Base-by-base conservation (phyloP, 768 basidiomycete genomes). In the Mrakia frigida region DNA sequence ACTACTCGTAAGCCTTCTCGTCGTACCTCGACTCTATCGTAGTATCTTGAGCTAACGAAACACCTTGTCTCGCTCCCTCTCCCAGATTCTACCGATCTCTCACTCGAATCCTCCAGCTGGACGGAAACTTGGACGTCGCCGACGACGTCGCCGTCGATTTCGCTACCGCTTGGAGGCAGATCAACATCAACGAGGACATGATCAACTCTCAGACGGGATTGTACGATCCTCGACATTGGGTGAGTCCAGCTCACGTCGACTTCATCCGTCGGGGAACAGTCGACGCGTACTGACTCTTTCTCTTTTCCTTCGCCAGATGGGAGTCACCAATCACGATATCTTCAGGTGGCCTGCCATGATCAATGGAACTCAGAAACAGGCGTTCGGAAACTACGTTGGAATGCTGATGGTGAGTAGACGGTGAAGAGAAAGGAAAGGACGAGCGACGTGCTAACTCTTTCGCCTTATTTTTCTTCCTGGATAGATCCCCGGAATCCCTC, bases 271-370 rank as follows among this genome's bases (percentile, higher is more conserved):
- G n/a, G n/a, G n/a, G n/a, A 23, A 6, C 63, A 28, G 13, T 56
- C 56, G 56, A 56, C 56, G 56, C n/a, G 52, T 3, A n/a, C 16
- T 46, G 39, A 37, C n/a, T 70, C 11, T 5, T 41, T 5, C 7
- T 18, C 35, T 39, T 18, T 23, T 39, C 37, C 39, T 23, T 74
- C 71, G 14, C 4, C 61, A 75, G 74, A 89, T 94, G 91, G 94
- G 94, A 50, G 89, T 90, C 23, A 92, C 91, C 81, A 95, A 96
- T 81, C 95, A 95, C 85, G 94, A 96, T 86, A 88, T 97, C 18
- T 97, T 91, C 86, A 87, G 94, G 75, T 97, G 94, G 94, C 93
- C 93, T 4, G 89, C 91, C 83, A 73, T 78, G 65, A 71, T 90
- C 81, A 92, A 93, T 80, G 94, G 94, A n/a, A 91, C 90, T 0